Base-by-base conservation (phyloP, 352 stramenopile species). In the Phytophthora pisi region DNA sequence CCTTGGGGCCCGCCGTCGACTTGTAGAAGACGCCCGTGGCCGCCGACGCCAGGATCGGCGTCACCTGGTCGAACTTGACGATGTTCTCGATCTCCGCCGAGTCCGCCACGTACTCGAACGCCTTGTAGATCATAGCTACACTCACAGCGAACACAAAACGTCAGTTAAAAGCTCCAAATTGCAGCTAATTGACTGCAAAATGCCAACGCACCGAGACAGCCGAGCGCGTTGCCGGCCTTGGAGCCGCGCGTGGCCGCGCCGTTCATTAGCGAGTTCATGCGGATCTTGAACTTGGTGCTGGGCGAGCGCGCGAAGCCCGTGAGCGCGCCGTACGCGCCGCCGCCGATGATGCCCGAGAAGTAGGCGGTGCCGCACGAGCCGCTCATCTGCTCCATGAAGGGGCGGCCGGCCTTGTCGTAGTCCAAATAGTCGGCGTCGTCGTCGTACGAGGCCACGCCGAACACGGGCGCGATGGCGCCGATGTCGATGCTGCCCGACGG, bases 251-350 rank as follows among this genome's bases (percentile, higher is more conserved):
- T 75, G 4, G 84, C 85, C 8, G 87, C 87, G 38, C 85, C 86
- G 68, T 96, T 96, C 76, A 96, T 90, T n/a, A 96, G 69, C 65
- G 84, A 83, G 62, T 96, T 96, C 82, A 96, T 91, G 61, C 87
- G 71, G 52, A 96, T 94, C 67, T 95, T 95, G 73, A 96, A 91
- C 77, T 94, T 96, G 53, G 83, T 79, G 71, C 82, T 93, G 11
- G 89, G 89, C 23, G 86, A 91, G 51, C 82, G 82, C 28, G 74
- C 40, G 36, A 94, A 91, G 56, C 89, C 89, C 55, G 86, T 79
- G 45, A 81, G 53, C 4, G 86, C 87, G 54, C 89, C 89, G 47
- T 84, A 88, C 2, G 81, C 49, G 42, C 89, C 89, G 54, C 89
- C 89, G n/a, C 84, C 84, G 30, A 94, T 61, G 67, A 96, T 95